A percentile compares a stretch with the other conserved stretches of the same genome.
These are phyloP conservation scores for Albophoma yamanashiensis DNA, from an alignment of 2,329 filamentous ascomycete species.

Conservation along the genomic window DNA sequence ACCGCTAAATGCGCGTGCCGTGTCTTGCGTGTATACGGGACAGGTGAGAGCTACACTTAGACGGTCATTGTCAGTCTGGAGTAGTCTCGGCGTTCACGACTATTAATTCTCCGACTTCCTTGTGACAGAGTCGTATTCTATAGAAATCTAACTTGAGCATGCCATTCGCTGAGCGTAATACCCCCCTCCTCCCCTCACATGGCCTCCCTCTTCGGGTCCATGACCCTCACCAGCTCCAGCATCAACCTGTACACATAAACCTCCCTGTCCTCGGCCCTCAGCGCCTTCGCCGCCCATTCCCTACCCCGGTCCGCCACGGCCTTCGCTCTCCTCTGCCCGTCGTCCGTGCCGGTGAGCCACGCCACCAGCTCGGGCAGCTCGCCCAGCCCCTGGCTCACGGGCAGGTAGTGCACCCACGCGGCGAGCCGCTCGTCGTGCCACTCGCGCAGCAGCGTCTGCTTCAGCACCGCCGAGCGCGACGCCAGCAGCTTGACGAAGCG, in stretches of 20 bases:
- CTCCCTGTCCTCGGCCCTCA: slow-evolving; percentile 48
- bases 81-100: too few relatives aligned
- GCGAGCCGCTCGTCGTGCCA: slow-evolving; percentile 47
- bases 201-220: slow-evolving; percentile 17
- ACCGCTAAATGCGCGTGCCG: too few relatives aligned
- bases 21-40: too few relatives aligned
- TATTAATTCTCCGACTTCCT: too few relatives aligned
- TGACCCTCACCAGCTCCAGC: slow-evolving; percentile 40
- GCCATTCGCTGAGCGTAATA: too few relatives aligned
- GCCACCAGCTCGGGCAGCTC: slow-evolving; percentile 41
- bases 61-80: too few relatives aligned
- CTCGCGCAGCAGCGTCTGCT: slow-evolving; percentile 40
- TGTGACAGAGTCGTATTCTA: too few relatives aligned
- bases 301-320: slow-evolving; percentile 42
- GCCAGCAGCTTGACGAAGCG: slow-evolving; percentile 40
- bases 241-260: slow-evolving; percentile 51
- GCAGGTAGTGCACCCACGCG: slow-evolving; percentile 48
- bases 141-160: too few relatives aligned
- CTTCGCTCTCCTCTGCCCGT: slow-evolving; percentile 35
- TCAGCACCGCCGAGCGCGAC: slow-evolving; percentile 35
- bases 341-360: slow-evolving; percentile 30
- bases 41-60: too few relatives aligned
- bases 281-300: slow-evolving; percentile 40
- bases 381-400: slow-evolving; percentile 35
- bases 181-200: not conserved